Evolutionary conservation across 2,329 filamentous ascomycete genomes (phyloP).

Genomic region (Fusarium pininemorale): DNA sequence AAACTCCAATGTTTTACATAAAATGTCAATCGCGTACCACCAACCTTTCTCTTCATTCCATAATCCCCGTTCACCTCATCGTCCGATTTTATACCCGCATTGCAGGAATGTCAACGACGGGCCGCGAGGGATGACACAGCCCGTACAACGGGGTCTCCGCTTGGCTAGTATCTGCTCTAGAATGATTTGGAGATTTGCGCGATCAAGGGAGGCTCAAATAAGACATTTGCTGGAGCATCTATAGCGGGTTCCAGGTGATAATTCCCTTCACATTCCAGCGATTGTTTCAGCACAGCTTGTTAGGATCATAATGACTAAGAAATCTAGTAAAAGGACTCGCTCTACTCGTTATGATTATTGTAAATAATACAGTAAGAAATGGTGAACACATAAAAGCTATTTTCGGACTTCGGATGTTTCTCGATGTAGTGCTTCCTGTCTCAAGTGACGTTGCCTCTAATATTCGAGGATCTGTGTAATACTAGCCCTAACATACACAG

Average conservation of each 20-base stretch:
- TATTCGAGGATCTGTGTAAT: not conserved
- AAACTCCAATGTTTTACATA: not conserved
- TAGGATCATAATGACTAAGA: not conserved
- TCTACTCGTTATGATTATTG: not conserved
- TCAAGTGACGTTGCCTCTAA: not conserved
- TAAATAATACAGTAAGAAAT: not conserved
- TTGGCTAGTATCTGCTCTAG: not conserved
- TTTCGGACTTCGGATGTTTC: not conserved
- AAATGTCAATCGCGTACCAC: not conserved
- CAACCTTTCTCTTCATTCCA: not conserved
- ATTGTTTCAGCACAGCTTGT: slow-evolving; percentile 6
- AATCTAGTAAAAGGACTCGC: not conserved
- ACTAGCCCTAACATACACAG: no score
- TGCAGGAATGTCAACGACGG: not conserved
- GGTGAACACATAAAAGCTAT: not conserved
- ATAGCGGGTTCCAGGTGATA: not conserved
- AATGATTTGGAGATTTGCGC: not conserved
- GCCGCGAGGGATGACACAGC: not conserved
- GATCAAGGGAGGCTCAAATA: slow-evolving; percentile 18
- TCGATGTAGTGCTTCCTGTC: not conserved
- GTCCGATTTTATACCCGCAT: not conserved
- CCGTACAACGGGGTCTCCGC: not conserved
- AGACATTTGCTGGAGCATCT: not conserved
- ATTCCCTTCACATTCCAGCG: not conserved
- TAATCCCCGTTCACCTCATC: not conserved